These are phyloP conservation scores for Pseudonectria foliicola DNA, from an alignment of 2,329 filamentous ascomycete genomes.

Conservation along the genomic window DNA sequence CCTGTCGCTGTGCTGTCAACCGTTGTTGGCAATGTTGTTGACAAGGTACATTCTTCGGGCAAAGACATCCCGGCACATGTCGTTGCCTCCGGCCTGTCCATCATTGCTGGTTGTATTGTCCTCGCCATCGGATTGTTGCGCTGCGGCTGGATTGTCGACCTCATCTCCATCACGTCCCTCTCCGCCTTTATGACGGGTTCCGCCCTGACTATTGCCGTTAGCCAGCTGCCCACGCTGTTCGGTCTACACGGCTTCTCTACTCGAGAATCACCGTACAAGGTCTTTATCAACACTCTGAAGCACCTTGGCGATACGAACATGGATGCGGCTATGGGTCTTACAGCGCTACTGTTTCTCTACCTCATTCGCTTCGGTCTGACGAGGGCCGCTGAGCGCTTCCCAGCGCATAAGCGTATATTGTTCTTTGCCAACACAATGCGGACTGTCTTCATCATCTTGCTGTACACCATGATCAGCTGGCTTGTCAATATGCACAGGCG, in stretches of 20 bases:
- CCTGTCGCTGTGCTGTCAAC: slow-evolving; percentile 95
- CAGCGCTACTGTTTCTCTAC: slow-evolving; percentile 72
- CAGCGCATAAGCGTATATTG: slow-evolving; percentile 62
- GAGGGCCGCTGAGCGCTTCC: slow-evolving; percentile 59
- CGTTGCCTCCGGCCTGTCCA: slow-evolving; percentile 69
- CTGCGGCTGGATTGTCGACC: slow-evolving; percentile 83
- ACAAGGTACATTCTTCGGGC: slow-evolving; percentile 48
- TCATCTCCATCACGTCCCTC: slow-evolving; percentile 85
- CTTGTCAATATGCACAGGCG: slow-evolving; percentile 66
- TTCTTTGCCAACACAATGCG: slow-evolving; percentile 91
- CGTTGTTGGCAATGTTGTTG: slow-evolving; percentile 75
- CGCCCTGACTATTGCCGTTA: slow-evolving; percentile 77
- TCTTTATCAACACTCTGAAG: slow-evolving; percentile 78
- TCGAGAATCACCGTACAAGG: slow-evolving; percentile 69
- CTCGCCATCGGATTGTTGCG: slow-evolving; percentile 71
- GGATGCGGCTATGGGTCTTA: slow-evolving; percentile 87
- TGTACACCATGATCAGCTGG: slow-evolving; percentile 90
- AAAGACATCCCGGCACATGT: slow-evolving; percentile 55
- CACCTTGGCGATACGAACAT: slow-evolving; percentile 57
- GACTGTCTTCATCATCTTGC: slow-evolving; percentile 82
- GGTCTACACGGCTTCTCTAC: slow-evolving; percentile 71
- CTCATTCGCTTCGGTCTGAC: slow-evolving; percentile 61
- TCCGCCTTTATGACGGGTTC: slow-evolving; percentile 97
- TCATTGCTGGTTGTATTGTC: slow-evolving; percentile 73
- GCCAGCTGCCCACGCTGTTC: slow-evolving; percentile 76